These are phyloP conservation scores for Trametes elegans DNA, from an alignment of 768 basidiomycete genomes.

Conservation along the genomic window DNA sequence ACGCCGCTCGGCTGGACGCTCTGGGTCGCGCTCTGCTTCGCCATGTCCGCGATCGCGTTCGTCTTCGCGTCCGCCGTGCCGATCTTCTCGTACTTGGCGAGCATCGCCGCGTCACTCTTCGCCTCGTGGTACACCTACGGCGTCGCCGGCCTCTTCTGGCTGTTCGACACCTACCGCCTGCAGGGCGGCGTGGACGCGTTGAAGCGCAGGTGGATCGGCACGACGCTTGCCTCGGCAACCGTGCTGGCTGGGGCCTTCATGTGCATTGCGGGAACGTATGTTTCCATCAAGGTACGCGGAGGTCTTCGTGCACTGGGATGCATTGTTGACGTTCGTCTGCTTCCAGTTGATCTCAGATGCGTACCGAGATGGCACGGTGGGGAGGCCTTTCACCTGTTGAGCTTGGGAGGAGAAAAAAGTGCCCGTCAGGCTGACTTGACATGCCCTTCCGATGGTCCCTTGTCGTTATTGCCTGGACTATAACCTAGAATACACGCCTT, in stretches of 20 bases:
- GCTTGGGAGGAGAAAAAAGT: not conserved
- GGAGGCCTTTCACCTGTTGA: slow-evolving; percentile 46
- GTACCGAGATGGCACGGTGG: slow-evolving; percentile 40
- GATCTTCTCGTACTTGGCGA: slow-evolving; percentile 53
- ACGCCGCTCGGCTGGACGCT: slow-evolving; percentile 48
- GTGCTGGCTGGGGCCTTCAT: slow-evolving; percentile 50
- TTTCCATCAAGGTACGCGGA: slow-evolving; percentile 45
- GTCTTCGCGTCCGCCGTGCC: slow-evolving; percentile 50
- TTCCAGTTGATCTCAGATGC: slow-evolving; percentile 46
- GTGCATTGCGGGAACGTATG: slow-evolving; percentile 52
- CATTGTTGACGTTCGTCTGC: not conserved
- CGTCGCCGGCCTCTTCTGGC: slow-evolving; percentile 52
- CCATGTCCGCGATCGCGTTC: slow-evolving; percentile 41
- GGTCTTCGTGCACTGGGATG: not conserved
- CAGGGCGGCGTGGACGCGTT: slow-evolving; percentile 34
- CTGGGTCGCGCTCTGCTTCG: slow-evolving; percentile 45
- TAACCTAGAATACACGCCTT: too few species aligned
- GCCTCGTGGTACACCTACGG: slow-evolving; percentile 62
- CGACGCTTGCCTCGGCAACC: slow-evolving; percentile 40
- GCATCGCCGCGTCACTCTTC: slow-evolving; percentile 52
- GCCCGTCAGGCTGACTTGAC: too few species aligned
- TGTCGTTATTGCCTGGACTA: too few species aligned
- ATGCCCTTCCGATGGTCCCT: not conserved
- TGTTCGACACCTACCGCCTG: slow-evolving; percentile 46
- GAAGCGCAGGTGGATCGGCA: slow-evolving; percentile 33